Base-by-base conservation (phyloP, 2,329 filamentous ascomycete genomes). In the Emmonsia crescens region DNA sequence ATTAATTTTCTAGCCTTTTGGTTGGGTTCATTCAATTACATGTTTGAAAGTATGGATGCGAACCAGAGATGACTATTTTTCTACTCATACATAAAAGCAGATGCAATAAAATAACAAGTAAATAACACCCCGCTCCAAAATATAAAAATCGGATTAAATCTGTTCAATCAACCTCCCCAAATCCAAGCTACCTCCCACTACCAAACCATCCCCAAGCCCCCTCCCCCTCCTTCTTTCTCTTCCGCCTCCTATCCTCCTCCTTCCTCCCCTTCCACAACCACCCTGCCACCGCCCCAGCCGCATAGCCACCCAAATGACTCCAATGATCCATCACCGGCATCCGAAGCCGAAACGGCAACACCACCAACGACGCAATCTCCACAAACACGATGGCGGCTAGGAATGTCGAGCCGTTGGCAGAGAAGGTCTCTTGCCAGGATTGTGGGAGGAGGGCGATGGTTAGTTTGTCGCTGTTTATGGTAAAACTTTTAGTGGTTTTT, bases 271-370 rank as follows among this genome's bases (percentile, higher is more conserved):
- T 67, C 62, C 64, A 66, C 29, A 64, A 48, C 42, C 64, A 64
- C 48, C 69, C 71, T n/a, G 66, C 66, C 19, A 68, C 64, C 1
- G 70, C 67, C 49, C 77, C 77, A 5, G 71, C 66, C 5, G 74
- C 64, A 63, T 76, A 76, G 0, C 77, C 77, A 31, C 75, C 75
- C 40, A 78, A 66, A 67, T 79, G 77, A 16, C 76, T 74, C 60
- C 71, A 73, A 59, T 77, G 69, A 62, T 78, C 76, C 62, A 77
- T 70, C 16, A 69, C 71, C 27, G 67, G 68, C 14, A 72, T 65
- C 31, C 71, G 69, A 51, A 70, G 70, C 0, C 70, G 68, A 36
- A 54, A 33, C 29, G 51, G 31, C 51, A 54, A 29, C 14, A 71
- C 65, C 29, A 70, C 58, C 65, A 74, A 65, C 56, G 68, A 68